These are phyloP conservation scores for Coccinonectria pachysandricola DNA, from an alignment of 2,329 filamentous ascomycete genomes.

Conservation along the genomic window DNA sequence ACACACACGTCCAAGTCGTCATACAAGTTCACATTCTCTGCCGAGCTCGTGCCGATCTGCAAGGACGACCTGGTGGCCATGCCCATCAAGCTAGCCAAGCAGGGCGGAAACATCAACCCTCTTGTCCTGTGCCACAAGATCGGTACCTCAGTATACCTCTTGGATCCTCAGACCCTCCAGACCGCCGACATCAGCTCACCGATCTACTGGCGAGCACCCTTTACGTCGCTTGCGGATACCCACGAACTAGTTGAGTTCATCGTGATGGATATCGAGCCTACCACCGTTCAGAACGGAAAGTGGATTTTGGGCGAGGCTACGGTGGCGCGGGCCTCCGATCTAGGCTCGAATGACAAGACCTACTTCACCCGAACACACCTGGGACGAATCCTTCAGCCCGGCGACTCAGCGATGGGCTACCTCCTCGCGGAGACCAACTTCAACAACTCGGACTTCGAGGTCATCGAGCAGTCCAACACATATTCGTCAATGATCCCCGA, in stretches of 20 bases:
- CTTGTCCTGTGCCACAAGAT: slow-evolving; percentile 79
- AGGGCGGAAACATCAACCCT: slow-evolving; percentile 78
- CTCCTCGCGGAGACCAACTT: slow-evolving; percentile 82
- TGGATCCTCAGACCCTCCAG: slow-evolving; percentile 87
- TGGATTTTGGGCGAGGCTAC: slow-evolving; percentile 81
- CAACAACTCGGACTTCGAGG: slow-evolving; percentile 80
- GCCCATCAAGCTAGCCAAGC: slow-evolving; percentile 79
- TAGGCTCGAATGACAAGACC: slow-evolving; percentile 75
- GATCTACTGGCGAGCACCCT: slow-evolving; percentile 86
- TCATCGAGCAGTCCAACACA: slow-evolving; percentile 65
- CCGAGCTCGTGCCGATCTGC: slow-evolving; percentile 86
- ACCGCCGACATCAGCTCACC: slow-evolving; percentile 73
- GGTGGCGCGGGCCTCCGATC: slow-evolving; percentile 74
- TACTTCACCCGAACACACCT: slow-evolving; percentile 90
- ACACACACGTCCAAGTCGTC: slow-evolving; percentile 81
- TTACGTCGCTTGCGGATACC: slow-evolving; percentile 72
- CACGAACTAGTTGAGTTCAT: slow-evolving; percentile 85
- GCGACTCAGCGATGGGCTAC: slow-evolving; percentile 93
- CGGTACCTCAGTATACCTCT: slow-evolving; percentile 77
- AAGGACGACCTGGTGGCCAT: slow-evolving; percentile 95
- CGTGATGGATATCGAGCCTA: slow-evolving; percentile 83
- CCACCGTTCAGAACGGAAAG: slow-evolving; percentile 65
- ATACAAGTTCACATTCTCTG: slow-evolving; percentile 90
- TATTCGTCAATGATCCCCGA: slow-evolving; percentile 78
- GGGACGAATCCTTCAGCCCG: slow-evolving; percentile 72